Conservation (phyloP, 305 asterid genomes). For the Galium porrigens region DNA sequence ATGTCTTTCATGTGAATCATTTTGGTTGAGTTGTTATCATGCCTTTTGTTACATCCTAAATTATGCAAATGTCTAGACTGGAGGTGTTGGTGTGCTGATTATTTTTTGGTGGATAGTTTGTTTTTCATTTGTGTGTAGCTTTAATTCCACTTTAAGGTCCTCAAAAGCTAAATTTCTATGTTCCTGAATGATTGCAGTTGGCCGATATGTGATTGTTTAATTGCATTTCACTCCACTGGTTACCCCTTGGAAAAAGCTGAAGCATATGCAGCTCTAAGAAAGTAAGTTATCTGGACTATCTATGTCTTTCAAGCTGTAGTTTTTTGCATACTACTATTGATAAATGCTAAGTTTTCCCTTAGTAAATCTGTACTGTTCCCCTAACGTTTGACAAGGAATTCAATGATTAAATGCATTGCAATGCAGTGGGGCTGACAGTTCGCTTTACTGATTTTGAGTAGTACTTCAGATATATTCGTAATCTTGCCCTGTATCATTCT, state of each 20-base stretch:
- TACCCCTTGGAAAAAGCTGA: conserved; percentile 82
- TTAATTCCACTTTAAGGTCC: not conserved
- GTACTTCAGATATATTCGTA: not conserved
- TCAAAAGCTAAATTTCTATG: conserved; percentile 9
- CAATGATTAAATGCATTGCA: not conserved
- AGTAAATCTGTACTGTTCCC: not conserved
- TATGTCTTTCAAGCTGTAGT: not conserved
- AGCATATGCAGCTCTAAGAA: conserved; percentile 76
- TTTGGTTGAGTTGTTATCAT: not conserved
- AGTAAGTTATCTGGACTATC: conserved; percentile 28
- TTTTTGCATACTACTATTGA: not conserved
- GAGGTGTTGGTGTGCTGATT: conserved; percentile 1
- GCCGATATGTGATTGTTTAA: conserved; percentile 85
- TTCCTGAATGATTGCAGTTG: conserved; percentile 40
- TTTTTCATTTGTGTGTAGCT: not conserved
- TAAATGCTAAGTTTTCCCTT: not conserved
- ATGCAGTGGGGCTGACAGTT: not conserved
- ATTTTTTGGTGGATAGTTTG: not conserved
- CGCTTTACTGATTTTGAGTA: not conserved
- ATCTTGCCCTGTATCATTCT: not conserved
- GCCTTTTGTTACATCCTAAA: not conserved
- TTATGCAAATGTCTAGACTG: not conserved
- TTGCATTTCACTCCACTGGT: conserved; percentile 76
- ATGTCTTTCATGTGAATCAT: not conserved
- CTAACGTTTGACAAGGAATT: not conserved